Percentiles rank a stretch among this genome's conserved stretches.
These are phyloP conservation scores for Dictyostelium purpureum DNA, from an alignment of 78 protist species.

Conservation along the genomic window DNA sequence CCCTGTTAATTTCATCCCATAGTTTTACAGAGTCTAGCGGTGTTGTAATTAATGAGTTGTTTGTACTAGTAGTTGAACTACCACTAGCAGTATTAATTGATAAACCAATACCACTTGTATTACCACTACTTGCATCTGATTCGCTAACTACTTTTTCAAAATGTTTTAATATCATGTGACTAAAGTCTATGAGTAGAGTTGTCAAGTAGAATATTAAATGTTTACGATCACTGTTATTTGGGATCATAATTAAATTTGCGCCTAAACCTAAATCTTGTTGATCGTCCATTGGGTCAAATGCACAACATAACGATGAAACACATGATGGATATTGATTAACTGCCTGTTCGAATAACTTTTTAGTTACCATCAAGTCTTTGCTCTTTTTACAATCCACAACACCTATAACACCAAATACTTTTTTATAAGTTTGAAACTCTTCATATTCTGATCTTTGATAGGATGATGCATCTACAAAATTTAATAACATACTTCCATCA, in stretches of 20 bases:
- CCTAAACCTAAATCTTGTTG: slow-evolving; percentile 58
- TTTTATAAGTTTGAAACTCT: slow-evolving; percentile 19
- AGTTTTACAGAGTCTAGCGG: slow-evolving; percentile 36
- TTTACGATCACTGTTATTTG: slow-evolving; percentile 57
- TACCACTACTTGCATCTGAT: not conserved
- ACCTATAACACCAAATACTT: slow-evolving; percentile 66
- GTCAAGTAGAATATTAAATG: slow-evolving; percentile 55
- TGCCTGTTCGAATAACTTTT: slow-evolving; percentile 33
- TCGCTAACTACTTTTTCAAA: slow-evolving; percentile 47
- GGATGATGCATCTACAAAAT: not conserved
- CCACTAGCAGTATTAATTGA: too few relatives aligned
- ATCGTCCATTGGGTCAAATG: slow-evolving; percentile 77
- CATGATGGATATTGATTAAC: slow-evolving; percentile 18
- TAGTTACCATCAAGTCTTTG: slow-evolving; percentile 39
- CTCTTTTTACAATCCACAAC: slow-evolving; percentile 64
- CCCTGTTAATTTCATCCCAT: slow-evolving; percentile 61
- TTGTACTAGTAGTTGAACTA: not conserved
- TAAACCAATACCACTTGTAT: not conserved
- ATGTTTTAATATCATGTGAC: slow-evolving; percentile 10
- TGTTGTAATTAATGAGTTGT: slow-evolving; percentile 22
- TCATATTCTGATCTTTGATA: slow-evolving; percentile 35
- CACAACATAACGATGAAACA: slow-evolving; percentile 56
- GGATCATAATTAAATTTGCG: slow-evolving; percentile 62
- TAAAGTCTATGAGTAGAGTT: slow-evolving; percentile 47
- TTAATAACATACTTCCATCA: slow-evolving; percentile 70